phyloP scores from a whole-genome alignment of 1,284 basidiomycete species.

The Xanthoconium separans region DNA sequence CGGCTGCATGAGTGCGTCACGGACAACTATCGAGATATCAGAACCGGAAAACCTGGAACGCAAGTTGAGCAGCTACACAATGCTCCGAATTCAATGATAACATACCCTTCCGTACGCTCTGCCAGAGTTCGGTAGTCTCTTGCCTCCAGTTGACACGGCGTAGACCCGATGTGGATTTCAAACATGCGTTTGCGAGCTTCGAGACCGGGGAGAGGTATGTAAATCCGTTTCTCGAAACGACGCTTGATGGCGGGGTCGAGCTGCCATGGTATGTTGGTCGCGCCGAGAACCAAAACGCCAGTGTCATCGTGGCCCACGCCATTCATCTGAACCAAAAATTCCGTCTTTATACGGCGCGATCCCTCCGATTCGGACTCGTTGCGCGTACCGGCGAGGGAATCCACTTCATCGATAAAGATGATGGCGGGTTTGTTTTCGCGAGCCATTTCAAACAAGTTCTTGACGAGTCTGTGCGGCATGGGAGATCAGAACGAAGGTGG shows the following conservation, averaged over 20 bases:
- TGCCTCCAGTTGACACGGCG: constrained; percentile 80
- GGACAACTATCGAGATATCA: constrained; percentile 93
- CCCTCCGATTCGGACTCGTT: constrained; percentile 97
- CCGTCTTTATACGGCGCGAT: constrained; percentile 95
- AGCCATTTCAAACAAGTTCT: constrained; percentile 95
- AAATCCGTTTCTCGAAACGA: constrained; percentile 97
- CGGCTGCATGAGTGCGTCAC: constrained; percentile 98
- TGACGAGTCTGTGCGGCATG: constrained; percentile 70
- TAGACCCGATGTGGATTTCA: constrained; percentile 92
- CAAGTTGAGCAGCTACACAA: background rate
- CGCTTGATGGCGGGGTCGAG: constrained; percentile 98
- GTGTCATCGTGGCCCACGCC: constrained; percentile 98
- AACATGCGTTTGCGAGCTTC: constrained; percentile 97
- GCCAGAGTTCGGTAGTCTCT: constrained; percentile 86
- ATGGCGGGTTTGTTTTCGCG: constrained; percentile 96
- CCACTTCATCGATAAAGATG: constrained; percentile 99
- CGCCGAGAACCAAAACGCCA: constrained; percentile 97
- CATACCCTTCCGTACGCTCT: constrained; percentile 82
- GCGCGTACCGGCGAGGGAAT: constrained; percentile 92
- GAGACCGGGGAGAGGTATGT: constrained; percentile 93
- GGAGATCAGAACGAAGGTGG: background rate
- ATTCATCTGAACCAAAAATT: constrained; percentile 98
- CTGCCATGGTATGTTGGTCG: constrained; percentile 98
- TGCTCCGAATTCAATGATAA: background rate
- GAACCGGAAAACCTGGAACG: constrained; percentile 81